These are phyloP conservation scores for Monosporascus sp. DNA, from an alignment of 2,329 filamentous ascomycete species.

Conservation along the genomic window DNA sequence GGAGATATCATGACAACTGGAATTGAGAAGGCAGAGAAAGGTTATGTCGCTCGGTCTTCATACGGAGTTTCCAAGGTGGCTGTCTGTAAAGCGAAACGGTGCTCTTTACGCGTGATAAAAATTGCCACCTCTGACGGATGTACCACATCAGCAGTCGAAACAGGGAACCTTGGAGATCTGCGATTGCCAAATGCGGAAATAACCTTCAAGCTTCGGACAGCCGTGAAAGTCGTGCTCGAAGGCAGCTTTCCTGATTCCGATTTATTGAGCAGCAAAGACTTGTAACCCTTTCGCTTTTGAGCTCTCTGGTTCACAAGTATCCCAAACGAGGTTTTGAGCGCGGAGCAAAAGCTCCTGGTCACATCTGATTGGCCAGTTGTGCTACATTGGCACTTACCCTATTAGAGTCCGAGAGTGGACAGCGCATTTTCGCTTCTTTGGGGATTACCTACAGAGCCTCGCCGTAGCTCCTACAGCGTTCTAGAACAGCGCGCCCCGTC, in stretches of 20 bases:
- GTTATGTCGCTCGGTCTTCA: not conserved
- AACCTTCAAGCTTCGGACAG: not conserved
- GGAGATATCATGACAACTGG: not conserved
- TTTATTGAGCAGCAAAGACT: not conserved
- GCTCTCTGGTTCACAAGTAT: not conserved
- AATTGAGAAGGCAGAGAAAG: not conserved
- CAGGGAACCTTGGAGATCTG: not conserved
- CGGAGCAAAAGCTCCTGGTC: conserved; percentile 2
- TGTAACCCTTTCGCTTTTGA: not conserved
- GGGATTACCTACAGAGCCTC: not conserved
- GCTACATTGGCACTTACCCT: not conserved
- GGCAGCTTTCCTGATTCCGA: not conserved
- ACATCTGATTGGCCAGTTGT: not conserved
- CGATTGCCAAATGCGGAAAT: not conserved
- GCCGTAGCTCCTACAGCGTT: not conserved
- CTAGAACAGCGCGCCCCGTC: not conserved
- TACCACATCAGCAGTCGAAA: not conserved
- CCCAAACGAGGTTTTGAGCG: not conserved
- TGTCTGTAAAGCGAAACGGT: not conserved
- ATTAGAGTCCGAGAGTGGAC: not conserved
- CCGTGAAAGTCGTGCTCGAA: not conserved
- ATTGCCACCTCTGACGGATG: not conserved
- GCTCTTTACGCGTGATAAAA: not conserved
- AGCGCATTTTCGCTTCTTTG: not conserved
- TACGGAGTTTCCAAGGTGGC: not conserved